phyloP scores from a whole-genome alignment of 306 rosid genomes.

The Vicia sativa region DNA sequence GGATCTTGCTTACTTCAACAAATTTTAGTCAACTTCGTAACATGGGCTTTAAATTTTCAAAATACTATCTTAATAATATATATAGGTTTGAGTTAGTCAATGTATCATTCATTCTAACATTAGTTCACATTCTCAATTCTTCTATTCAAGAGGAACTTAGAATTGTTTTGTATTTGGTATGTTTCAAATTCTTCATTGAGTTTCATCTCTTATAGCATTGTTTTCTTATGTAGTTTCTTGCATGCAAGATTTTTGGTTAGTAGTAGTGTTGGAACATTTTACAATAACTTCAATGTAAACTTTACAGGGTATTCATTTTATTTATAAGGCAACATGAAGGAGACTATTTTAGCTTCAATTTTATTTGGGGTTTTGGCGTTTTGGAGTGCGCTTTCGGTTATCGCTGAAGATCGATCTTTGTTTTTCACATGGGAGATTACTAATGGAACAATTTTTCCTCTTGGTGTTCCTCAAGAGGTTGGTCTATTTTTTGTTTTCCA shows the following conservation, averaged over 20 bases:
- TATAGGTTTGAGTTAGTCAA: constrained; percentile 1
- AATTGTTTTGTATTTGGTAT: constrained; percentile 22
- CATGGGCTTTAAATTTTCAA: constrained; percentile 26
- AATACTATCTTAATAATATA: constrained; percentile 26
- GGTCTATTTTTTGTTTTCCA: neutral
- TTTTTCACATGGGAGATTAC: constrained; percentile 68
- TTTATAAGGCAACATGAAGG: constrained; percentile 45
- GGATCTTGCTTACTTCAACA: constrained; percentile 34
- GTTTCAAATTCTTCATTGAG: constrained; percentile 10
- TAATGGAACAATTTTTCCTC: constrained; percentile 65
- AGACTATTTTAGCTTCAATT: constrained; percentile 37
- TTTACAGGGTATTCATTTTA: constrained; percentile 2
- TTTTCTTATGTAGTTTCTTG: constrained; percentile 9
- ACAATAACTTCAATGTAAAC: neutral
- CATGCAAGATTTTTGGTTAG: neutral
- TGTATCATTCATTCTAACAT: constrained; percentile 17
- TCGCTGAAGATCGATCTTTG: constrained; percentile 70
- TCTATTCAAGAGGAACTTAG: constrained; percentile 33
- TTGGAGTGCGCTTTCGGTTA: constrained; percentile 47
- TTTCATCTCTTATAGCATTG: neutral
- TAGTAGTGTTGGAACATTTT: neutral
- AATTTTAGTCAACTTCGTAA: constrained; percentile 35
- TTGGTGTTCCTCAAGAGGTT: constrained; percentile 77
- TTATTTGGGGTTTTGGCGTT: constrained; percentile 53
- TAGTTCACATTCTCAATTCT: constrained; percentile 2